Conservation (phyloP, 2,329 filamentous ascomycete genomes). For the Amauroascus verrucosus region DNA sequence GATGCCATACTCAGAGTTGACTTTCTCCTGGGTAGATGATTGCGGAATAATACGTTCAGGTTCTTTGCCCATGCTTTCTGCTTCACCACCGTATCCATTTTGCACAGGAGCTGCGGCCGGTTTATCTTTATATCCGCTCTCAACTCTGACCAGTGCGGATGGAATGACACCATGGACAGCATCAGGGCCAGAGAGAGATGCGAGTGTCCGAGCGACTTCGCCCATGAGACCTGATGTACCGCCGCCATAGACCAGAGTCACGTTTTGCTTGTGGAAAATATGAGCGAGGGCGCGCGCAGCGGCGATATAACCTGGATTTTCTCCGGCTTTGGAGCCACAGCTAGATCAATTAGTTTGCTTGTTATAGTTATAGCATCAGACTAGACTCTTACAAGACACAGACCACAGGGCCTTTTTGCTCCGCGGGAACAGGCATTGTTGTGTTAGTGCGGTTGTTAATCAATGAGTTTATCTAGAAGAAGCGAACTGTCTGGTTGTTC, state of each 20-base stretch:
- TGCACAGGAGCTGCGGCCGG: neutral
- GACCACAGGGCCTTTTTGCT: conserved; percentile 51
- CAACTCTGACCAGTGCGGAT: conserved; percentile 66
- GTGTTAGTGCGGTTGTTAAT: neutral
- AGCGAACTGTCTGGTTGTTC: too few relatives aligned
- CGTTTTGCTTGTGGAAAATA: conserved; percentile 63
- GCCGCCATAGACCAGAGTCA: conserved; percentile 84
- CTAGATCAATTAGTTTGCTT: conserved; percentile 29
- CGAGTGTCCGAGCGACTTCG: conserved; percentile 76
- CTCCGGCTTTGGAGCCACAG: conserved; percentile 73
- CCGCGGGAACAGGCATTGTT: neutral
- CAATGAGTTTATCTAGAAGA: too few relatives aligned
- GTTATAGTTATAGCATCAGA: neutral
- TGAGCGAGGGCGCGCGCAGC: conserved; percentile 66
- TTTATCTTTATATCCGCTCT: conserved; percentile 34
- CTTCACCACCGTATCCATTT: conserved; percentile 34
- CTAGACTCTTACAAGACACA: conserved; percentile 65
- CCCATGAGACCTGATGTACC: conserved; percentile 95
- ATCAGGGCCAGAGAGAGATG: conserved; percentile 66
- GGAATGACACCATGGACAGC: conserved; percentile 92
- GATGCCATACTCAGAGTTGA: conserved; percentile 53
- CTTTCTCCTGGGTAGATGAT: conserved; percentile 18
- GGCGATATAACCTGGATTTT: conserved; percentile 61
- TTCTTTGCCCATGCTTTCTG: conserved; percentile 23
- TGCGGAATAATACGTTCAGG: conserved; percentile 52